Base-by-base conservation (phyloP, 495 filamentous ascomycete species). In the Penicillium turbatum region DNA sequence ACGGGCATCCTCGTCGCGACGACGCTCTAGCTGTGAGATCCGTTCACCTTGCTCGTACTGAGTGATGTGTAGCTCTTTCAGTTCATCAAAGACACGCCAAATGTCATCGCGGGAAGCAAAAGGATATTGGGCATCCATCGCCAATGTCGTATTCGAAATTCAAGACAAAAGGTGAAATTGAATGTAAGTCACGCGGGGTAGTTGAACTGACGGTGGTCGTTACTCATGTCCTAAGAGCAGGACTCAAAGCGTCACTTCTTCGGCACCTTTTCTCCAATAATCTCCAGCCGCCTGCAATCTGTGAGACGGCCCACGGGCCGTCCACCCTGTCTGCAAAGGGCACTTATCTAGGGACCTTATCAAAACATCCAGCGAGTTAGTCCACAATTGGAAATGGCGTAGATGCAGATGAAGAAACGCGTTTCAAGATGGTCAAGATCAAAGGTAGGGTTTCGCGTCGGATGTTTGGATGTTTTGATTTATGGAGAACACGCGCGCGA, bases 21-120 rank as follows among this genome's bases (percentile, higher is more conserved):
- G 84, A 55, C 88, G 86, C 70, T 97, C 91, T 49, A 97, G 74
- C 43, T 86, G 75, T 21, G 83, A 72, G 54, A 97, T 75, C 48
- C 91, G 79, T 59, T 95, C 90, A n/a, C 82, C 77, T 71, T 95
- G 90, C 58, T 88, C 84, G 59, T 79, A 79, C 67, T 95, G 90
- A 43, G 86, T 76, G 54, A 83, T 75, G 56, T 92, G 87, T 36
- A 96, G 75, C 62, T 88, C 86, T 70, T 85, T 89, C 73, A 97
- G 78, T 60, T 95, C 89, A 74, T 89, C 87, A 65, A 92, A 86
- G 53, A 96, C 79, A 73, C 86, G 85, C 81, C 89, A 92, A 52
- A 92, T 76, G 70, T 95, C 90, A 76, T 88, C 86, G 61, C 79
- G 81, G 53, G 84, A 82, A 42, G 80, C 80, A 67, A 84, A 80